Percentiles rank a stretch among this genome's conserved stretches.
Conservation (phyloP, 441 rosid genomes). For the Mallotus japonicus region DNA sequence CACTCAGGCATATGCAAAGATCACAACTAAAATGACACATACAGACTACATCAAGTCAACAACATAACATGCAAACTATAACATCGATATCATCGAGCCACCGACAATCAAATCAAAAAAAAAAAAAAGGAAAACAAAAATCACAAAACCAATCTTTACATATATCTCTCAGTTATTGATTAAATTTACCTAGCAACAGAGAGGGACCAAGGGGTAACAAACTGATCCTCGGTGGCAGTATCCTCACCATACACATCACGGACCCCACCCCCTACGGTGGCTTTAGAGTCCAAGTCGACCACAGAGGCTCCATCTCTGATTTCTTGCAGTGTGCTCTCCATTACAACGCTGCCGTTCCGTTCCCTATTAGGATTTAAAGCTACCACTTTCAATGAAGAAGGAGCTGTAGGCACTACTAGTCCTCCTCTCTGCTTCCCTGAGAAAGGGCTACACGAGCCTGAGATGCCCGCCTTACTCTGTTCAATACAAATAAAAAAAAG, state of each 20-base stretch:
- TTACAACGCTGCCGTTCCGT: slow-evolving; percentile 44
- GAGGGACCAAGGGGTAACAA: slow-evolving; percentile 83
- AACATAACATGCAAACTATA: slow-evolving; percentile 2
- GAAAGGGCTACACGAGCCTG: slow-evolving; percentile 43
- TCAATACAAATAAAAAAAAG: not conserved
- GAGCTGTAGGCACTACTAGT: slow-evolving; percentile 30
- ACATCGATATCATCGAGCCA: not conserved
- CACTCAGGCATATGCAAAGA: too few species aligned
- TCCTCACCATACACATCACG: slow-evolving; percentile 76
- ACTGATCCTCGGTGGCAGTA: slow-evolving; percentile 70
- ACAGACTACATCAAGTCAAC: not conserved
- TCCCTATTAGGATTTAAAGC: slow-evolving; percentile 45
- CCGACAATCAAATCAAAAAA: not conserved
- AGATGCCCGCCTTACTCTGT: slow-evolving; percentile 36
- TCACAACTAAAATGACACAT: not conserved
- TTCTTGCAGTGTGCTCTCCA: slow-evolving; percentile 45
- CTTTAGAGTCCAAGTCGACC: slow-evolving; percentile 40
- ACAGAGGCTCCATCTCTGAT: slow-evolving; percentile 40
- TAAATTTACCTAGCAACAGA: slow-evolving; percentile 75
- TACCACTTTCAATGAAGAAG: slow-evolving; percentile 37
- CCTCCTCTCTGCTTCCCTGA: slow-evolving; percentile 41
- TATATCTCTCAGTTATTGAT: not conserved
- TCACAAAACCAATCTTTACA: not conserved
- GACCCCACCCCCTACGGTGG: slow-evolving; percentile 54
- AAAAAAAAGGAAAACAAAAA: not conserved